Conservation (phyloP, 148 eudicot genomes). For the Cornus controversa region DNA sequence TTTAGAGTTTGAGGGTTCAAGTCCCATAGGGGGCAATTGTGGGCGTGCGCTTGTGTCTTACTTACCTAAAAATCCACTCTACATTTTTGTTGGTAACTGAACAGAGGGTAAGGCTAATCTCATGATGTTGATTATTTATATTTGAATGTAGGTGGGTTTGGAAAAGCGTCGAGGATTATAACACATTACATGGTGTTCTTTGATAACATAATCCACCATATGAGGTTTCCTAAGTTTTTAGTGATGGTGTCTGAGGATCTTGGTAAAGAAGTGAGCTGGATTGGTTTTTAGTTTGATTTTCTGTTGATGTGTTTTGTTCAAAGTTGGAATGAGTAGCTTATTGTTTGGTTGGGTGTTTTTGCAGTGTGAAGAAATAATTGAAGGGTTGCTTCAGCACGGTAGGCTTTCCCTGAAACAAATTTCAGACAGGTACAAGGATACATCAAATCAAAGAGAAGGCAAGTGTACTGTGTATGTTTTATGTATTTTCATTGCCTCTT, state of each 20-base stretch:
- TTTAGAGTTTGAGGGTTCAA: too few species aligned
- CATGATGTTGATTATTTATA: neutral
- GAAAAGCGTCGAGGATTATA: constrained; percentile 38
- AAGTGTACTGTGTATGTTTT: constrained; percentile 18
- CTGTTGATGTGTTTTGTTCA: neutral
- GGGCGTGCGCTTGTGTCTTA: too few species aligned
- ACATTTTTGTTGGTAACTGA: neutral
- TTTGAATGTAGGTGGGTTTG: constrained; percentile 49
- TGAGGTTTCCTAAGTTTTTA: constrained; percentile 86
- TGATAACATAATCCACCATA: constrained; percentile 66
- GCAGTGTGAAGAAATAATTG: constrained; percentile 63
- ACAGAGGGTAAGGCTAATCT: neutral
- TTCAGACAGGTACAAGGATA: constrained; percentile 49
- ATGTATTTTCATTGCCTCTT: neutral
- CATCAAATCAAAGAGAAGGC: constrained; percentile 37
- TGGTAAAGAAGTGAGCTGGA: constrained; percentile 60
- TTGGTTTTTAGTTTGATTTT: neutral
- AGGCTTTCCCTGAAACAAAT: constrained; percentile 74
- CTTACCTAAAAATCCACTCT: too few species aligned
- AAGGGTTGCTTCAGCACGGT: constrained; percentile 86
- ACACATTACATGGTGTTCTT: constrained; percentile 85
- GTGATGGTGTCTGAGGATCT: constrained; percentile 50
- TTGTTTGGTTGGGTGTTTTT: constrained; percentile 17
- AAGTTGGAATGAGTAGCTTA: constrained; percentile 2
- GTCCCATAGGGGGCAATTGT: too few species aligned